Base-by-base conservation (phyloP, 2,329 filamentous ascomycete species). In the Pseudocercospora crystallina region DNA sequence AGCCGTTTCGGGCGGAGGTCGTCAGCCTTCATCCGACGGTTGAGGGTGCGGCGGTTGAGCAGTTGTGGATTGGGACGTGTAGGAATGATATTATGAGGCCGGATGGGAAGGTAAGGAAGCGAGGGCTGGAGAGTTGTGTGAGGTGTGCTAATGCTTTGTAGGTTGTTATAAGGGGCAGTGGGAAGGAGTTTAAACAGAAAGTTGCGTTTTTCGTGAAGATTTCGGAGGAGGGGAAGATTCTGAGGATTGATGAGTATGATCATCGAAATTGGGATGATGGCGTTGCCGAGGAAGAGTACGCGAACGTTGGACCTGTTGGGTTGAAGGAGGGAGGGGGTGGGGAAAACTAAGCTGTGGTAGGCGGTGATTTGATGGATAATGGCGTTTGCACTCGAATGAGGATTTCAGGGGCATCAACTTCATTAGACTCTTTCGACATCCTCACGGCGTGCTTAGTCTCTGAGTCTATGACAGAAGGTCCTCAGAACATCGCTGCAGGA, bases 241-340 rank as follows among this genome's bases (percentile, higher is more conserved):
- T 20, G 11, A 35, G 46, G 17, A 53, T 53, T 20, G 50, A 53
- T 35, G 50, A 53, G 46, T 53, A 53, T 36, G 39, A 53, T 42
- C 39, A 53, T 49, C 33, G 42, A 12, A 41, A 45, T 34, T 53
- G 50, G 50, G 50, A 53, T 45, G 50, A 53, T 31, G 50, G 50
- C 30, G 35, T 39, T 29, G 20, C 20, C 12, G 49, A 51, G 20
- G 17, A 36, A n/a, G 15, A 33, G 30, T 51, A 51, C 31, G 14
- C 33, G 42, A 32, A 26, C 11, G 40, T 43, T 12, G 40, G 20
- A 7, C 4, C 20, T 26, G 20, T 26, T 26, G n/a, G 33, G n/a
- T 31, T 47, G 43, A 47, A 38, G 9, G 36, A 38, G 9, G 2
- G 13, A 38, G n/a, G n/a, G n/a, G n/a, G n/a, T n/a, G n/a, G n/a